Evolutionary conservation across 768 basidiomycete genomes (phyloP), one percentile per base, ranked within the genome.

Genomic region (Sutorius australiensis): DNA sequence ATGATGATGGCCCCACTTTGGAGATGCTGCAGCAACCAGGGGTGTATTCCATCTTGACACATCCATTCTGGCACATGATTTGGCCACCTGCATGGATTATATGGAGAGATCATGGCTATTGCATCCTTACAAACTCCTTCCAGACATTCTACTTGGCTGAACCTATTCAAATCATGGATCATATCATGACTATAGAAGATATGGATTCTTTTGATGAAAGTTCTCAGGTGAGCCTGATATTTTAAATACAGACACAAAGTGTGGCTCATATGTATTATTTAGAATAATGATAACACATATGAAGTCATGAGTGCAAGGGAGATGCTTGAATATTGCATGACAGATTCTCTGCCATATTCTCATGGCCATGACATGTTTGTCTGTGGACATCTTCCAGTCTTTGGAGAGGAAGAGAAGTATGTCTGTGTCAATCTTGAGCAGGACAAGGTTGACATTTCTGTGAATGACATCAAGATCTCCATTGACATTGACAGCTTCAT

Each of bases 51-150:
- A 51, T 57, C 0, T 2, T 50, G 0, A 57, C 48, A 3, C 3
- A 32, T 14, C 39, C 48, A 4, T 47, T 41, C 10, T 5, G 46
- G 2, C 21, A 43, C 0, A 57, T 57, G 48, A 6, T 11, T 3
- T 32, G 41, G 9, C 34, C 33, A 0, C 14, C 56, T 13, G 30
- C 48, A 2, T 55, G 53, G 56, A 44, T 38, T 12, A 58, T 58
- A 54, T 57, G 56, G 44, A 11, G 24, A 2, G 52, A 57, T 10
- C 48, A 57, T 54, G 56, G 53, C 5, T 57, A 49, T 37, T 30
- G 28, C 5, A 6, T 57, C 2, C 56, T 57, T 1, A 14, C 28
- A 1, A 17, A 47, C 16, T 55, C 48, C 6, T 55, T 57, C 11
- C 53, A 55, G 24, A 50, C 50, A 45, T 57, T 55, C 6, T 55